Percentiles rank a stretch among this genome's conserved stretches.
These are phyloP conservation scores for Blastocystis sp. DNA, from an alignment of 352 stramenopile species.

Conservation along the genomic window DNA sequence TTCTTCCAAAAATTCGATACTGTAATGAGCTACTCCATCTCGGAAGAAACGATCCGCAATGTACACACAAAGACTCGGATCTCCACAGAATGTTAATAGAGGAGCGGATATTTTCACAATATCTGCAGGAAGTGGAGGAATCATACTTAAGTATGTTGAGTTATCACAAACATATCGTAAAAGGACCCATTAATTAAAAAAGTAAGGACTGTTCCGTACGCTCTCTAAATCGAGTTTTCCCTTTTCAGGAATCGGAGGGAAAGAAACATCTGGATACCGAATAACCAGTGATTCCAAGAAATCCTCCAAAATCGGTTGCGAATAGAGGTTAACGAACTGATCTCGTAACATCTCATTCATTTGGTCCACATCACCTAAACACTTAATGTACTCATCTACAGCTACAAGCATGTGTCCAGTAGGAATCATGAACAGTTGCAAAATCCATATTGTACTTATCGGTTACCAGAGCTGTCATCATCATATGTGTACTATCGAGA, in stretches of 20 bases:
- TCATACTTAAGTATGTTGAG: not conserved
- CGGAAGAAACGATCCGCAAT: slow-evolving; percentile 66
- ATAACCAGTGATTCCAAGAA: slow-evolving; percentile 85
- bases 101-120: slow-evolving; percentile 44
- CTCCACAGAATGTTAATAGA: slow-evolving; percentile 48
- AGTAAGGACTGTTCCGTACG: slow-evolving; percentile 92
- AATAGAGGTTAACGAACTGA: slow-evolving; percentile 94
- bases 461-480: slow-evolving; percentile 93
- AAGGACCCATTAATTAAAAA: slow-evolving; percentile 89
- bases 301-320: slow-evolving; percentile 89
- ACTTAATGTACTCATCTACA: not conserved
- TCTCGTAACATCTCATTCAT: slow-evolving; percentile 88
- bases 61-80: slow-evolving; percentile 50
- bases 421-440: slow-evolving; percentile 96
- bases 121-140: slow-evolving; percentile 38
- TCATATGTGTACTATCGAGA: slow-evolving; percentile 98
- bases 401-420: slow-evolving; percentile 92
- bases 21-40: slow-evolving; percentile 1
- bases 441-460: slow-evolving; percentile 85
- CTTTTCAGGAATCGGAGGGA: slow-evolving; percentile 86
- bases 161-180: slow-evolving; percentile 34
- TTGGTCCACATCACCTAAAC: slow-evolving; percentile 81
- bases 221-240: slow-evolving; percentile 88
- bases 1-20: slow-evolving; percentile 56
- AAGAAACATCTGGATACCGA: slow-evolving; percentile 88